Conservation (phyloP, 169 alveolate genomes). For the Miamiensis avidus region DNA sequence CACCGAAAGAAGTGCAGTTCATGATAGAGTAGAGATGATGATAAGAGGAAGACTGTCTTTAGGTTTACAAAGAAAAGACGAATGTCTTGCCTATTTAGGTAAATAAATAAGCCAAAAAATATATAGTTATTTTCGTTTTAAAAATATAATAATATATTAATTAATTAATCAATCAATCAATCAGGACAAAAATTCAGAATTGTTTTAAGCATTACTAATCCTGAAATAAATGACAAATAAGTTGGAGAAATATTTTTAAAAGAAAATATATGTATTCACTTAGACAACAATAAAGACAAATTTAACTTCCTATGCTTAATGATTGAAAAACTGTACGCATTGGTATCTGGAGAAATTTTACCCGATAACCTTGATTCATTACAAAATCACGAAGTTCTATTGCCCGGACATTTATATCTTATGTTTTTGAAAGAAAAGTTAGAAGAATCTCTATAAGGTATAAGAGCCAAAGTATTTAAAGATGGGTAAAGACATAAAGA, state of each 20-base stretch:
- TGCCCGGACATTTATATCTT: slow-evolving; percentile 84
- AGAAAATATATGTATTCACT: slow-evolving; percentile 94
- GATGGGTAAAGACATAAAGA: slow-evolving; percentile 72
- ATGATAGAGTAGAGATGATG: slow-evolving; percentile 89
- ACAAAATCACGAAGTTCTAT: slow-evolving; percentile 77
- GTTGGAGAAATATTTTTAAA: slow-evolving; percentile 93
- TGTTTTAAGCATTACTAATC: slow-evolving; percentile 44
- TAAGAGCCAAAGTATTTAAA: slow-evolving; percentile 71
- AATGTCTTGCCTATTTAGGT: slow-evolving; percentile 84
- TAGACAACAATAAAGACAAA: slow-evolving; percentile 91
- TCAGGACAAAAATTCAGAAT: slow-evolving; percentile 24
- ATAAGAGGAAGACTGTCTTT: slow-evolving; percentile 73
- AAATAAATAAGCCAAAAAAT: slow-evolving; percentile 11
- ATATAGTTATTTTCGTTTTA: neutral
- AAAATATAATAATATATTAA: no score
- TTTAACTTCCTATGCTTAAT: slow-evolving; percentile 93
- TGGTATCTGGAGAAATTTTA: slow-evolving; percentile 88
- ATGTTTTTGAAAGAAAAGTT: slow-evolving; percentile 82
- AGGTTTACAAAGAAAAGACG: slow-evolving; percentile 67
- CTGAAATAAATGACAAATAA: slow-evolving; percentile 92
- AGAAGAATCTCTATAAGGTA: slow-evolving; percentile 72
- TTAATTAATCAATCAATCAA: no score
- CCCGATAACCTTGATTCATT: slow-evolving; percentile 86
- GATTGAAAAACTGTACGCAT: slow-evolving; percentile 94
- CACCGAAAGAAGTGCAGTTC: slow-evolving; percentile 47